Base-by-base conservation (phyloP, 768 basidiomycete genomes). In the Melanogaster broomeanus region DNA sequence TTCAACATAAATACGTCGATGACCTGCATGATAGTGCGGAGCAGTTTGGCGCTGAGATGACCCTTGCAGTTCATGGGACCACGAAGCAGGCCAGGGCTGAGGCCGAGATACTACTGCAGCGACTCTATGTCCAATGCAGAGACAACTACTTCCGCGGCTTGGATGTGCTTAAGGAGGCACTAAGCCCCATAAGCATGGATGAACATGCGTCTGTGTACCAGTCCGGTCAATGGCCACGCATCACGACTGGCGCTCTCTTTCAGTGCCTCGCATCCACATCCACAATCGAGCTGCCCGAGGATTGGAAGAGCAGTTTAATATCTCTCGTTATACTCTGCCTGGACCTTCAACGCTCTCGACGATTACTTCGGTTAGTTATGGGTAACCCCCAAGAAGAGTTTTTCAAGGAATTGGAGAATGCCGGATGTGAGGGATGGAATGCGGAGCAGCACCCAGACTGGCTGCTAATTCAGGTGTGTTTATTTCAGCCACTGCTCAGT, bases 381-480 rank as follows among this genome's bases (percentile, higher is more conserved):
- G 51, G 58, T 9, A 31, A 53, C 13, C 67, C 62, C 6, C 44
- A 40, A 3, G 70, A 72, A 5, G 74, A 74, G 1, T 62, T 75
- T 10, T 55, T 42, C 28, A 63, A 22, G 38, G 69, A 72, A 24
- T 19, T 64, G 4, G 38, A 59, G 34, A 71, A 64, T 6, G 48
- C 52, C 13, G 70, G 62, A n/a, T 61, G 54, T 10, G 43, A 63
- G 18, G 57, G 48, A 2, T 61, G 57, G 58, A 19, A 45, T 4
- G 44, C 54, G 1, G 43, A 58, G 13, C 25, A 13, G 3, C 45
- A 73, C 57, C 64, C 69, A 2, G 76, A 77, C 45, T 80, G 76
- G 78, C 55, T 77, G 0, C 55, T 79, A 13, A 67, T 80, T 11
- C 78, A 80, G 66, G 74, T 77, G 21, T 27, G 48, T 43, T 34